A percentile compares a stretch with the other conserved stretches of the same genome.
Conservation (phyloP, 768 basidiomycete genomes). For the Lyophyllum atratum region DNA sequence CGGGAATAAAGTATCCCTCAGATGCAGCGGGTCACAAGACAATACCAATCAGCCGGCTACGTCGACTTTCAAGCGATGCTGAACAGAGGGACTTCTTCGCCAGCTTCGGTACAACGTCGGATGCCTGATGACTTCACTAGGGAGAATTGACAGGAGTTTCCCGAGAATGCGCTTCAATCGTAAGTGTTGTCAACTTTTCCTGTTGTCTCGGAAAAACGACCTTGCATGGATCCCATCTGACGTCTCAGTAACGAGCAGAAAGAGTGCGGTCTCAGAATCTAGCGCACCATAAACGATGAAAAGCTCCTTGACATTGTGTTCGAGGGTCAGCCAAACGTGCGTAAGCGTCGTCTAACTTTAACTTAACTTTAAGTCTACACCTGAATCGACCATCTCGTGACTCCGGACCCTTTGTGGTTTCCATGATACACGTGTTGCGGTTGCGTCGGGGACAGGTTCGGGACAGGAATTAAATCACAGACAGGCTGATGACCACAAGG, state of each 20-base stretch:
- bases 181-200: background rate
- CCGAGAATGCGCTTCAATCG: background rate
- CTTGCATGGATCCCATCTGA: background rate
- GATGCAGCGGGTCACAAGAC: slow-evolving; percentile 27
- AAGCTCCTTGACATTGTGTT: too few species aligned
- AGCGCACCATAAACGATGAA: too few species aligned
- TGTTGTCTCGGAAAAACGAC: slow-evolving; percentile 2
- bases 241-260: too few species aligned
- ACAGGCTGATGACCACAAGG: background rate
- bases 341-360: background rate
- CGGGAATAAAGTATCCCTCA: slow-evolving; percentile 17
- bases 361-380: background rate
- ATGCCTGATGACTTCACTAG: background rate
- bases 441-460: background rate
- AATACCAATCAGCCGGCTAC: slow-evolving; percentile 25
- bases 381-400: slow-evolving; percentile 1
- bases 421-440: background rate
- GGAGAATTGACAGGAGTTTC: background rate
- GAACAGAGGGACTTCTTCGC: slow-evolving; percentile 3
- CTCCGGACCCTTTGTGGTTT: background rate
- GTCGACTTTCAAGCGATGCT: slow-evolving; percentile 5
- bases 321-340: too few species aligned
- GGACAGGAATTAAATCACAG: background rate
- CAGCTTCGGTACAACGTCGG: slow-evolving; percentile 25
- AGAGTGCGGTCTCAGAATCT: too few species aligned